Evolutionary conservation across 2,329 filamentous ascomycete genomes (phyloP), one percentile per base, ranked within the genome.

Genomic region (Fusarium lyarnte): DNA sequence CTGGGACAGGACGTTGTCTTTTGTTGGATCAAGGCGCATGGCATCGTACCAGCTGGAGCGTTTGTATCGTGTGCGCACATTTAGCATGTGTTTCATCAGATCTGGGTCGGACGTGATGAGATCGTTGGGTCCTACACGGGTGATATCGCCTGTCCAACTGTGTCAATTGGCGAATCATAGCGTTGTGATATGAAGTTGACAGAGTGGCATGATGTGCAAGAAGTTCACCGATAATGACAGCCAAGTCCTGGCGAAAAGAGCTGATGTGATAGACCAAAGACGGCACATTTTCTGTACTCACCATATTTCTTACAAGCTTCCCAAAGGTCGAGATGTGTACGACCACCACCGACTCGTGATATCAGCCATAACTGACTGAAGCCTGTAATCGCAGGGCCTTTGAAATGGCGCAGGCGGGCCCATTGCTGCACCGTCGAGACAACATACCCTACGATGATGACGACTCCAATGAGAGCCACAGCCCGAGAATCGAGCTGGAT

Each of bases 151-250:
- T 58, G 6, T 8, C 8, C n/a, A 51, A 0, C 13, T 3, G 1
- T 23, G 46, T 51, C 21, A 49, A 33, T 23, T 2, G 14, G 10
- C 4, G 5, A 10, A 7, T 19, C 2, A 29, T 14, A 5, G 2
- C 0, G 6, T n/a, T 3, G 6, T 8, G 19, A 3, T 0, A 8
- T 3, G 6, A 11, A 14, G 8, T 14, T 8, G 19, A 29, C 6
- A 29, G 3, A 46, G 13, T 46, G 19, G 8, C 43, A 7, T 14
- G 0, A 27, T 17, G 5, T 8, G 5, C 16, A 16, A 0, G 7
- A 4, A 6, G 8, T 13, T 33, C 31, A 14, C 12, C 3, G 12
- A 13, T 33, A 13, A 13, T 13, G 31, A 33, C 1, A 13, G 31
- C 31, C 12, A 13, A 13, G 12, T 14, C 16, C n/a, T 19, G 16